Evolutionary conservation across 208 protist species (phyloP).

Genomic region (Trypanosoma brucei): DNA sequence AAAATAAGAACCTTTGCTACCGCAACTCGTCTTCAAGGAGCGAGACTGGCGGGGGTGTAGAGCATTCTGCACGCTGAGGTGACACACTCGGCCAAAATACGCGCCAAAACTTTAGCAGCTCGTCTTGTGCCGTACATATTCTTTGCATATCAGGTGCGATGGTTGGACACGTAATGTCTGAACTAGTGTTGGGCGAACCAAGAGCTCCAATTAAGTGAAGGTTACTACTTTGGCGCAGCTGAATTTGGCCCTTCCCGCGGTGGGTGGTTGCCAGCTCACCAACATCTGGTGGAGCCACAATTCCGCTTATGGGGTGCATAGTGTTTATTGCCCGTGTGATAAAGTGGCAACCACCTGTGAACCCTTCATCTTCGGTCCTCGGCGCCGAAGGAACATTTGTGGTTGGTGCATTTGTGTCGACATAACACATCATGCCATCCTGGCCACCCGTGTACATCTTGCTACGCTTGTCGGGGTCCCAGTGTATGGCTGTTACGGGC

Average conservation of each 20-base stretch:
- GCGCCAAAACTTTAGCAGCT: conserved; percentile 83
- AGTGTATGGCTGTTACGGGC: conserved; percentile 45
- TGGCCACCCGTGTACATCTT: conserved; percentile 66
- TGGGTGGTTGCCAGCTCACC: conserved; percentile 65
- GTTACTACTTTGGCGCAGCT: conserved; percentile 55
- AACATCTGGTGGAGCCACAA: conserved; percentile 34
- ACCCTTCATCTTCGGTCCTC: conserved; percentile 16
- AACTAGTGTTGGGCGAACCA: conserved; percentile 42
- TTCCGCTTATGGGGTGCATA: conserved; percentile 51
- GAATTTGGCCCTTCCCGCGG: conserved; percentile 55
- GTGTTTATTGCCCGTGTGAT: conserved; percentile 59
- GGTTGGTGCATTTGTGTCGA: conserved; percentile 62
- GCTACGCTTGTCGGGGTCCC: conserved; percentile 68
- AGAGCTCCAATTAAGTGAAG: conserved; percentile 66
- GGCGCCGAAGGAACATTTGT: conserved; percentile 17
- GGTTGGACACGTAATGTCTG: conserved; percentile 51
- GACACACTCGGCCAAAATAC: conserved; percentile 35
- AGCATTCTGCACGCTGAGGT: conserved; percentile 12
- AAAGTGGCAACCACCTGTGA: conserved; percentile 25
- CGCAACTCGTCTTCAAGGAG: conserved; percentile 32
- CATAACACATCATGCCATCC: conserved; percentile 68
- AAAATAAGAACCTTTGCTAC: conserved; percentile 2
- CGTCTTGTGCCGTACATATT: conserved; percentile 78
- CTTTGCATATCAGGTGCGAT: conserved; percentile 56
- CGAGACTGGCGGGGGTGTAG: conserved; percentile 23